Conservation (phyloP, 1,284 basidiomycete species). For the Puccinia hordei region DNA sequence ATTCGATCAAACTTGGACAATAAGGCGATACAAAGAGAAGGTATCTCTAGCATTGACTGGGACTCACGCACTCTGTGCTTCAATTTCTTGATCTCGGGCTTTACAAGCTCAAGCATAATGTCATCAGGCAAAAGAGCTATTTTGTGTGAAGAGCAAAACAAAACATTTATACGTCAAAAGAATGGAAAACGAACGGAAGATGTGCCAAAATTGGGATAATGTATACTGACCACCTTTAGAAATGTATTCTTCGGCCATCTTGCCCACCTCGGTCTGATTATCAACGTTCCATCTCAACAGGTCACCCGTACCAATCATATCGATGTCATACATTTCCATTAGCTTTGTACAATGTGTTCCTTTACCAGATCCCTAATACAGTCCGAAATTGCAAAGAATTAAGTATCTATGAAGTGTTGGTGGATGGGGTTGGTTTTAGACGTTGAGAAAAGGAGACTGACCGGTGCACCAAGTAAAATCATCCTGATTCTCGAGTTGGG, state of each 20-base stretch:
- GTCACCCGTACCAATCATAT: slow-evolving; percentile 76
- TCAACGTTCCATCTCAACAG: slow-evolving; percentile 76
- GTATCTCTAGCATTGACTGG: slow-evolving; percentile 41
- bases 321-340: slow-evolving; percentile 58
- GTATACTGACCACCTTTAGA: slow-evolving; percentile 65
- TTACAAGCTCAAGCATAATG: slow-evolving; percentile 73
- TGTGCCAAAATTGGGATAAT: background rate
- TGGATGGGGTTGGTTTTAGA: background rate
- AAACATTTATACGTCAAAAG: background rate
- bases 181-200: background rate
- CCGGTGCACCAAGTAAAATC: slow-evolving; percentile 33
- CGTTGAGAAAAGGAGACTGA: background rate
- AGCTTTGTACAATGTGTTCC: slow-evolving; percentile 64
- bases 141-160: background rate
- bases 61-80: slow-evolving; percentile 63
- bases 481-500: slow-evolving; percentile 22
- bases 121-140: slow-evolving; percentile 72
- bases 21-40: background rate
- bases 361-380: slow-evolving; percentile 58
- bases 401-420: background rate
- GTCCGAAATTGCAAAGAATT: background rate
- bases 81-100: slow-evolving; percentile 70
- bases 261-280: slow-evolving; percentile 72
- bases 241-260: slow-evolving; percentile 73
- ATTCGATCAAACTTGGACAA: background rate